These are phyloP conservation scores for Alternaria infectoria DNA, from an alignment of 2,329 filamentous ascomycete species.

Conservation along the genomic window DNA sequence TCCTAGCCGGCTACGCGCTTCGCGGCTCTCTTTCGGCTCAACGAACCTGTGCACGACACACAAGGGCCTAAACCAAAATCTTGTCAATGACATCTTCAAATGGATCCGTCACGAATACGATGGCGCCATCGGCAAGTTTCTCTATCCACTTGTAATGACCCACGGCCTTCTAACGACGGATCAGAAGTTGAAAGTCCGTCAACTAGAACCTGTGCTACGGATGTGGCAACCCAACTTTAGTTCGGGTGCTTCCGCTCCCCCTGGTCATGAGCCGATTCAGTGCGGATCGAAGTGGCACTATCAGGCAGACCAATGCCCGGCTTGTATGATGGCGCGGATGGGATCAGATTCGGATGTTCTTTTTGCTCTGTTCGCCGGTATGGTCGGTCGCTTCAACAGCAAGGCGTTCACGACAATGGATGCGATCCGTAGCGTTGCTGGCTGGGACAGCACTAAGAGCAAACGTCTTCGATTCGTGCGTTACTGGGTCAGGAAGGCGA, in stretches of 20 bases:
- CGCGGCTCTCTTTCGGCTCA: conserved; percentile 14
- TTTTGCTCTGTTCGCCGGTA: conserved; percentile 34
- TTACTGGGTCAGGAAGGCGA: conserved; percentile 30
- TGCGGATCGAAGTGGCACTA: conserved; percentile 25
- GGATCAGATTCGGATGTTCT: conserved; percentile 31
- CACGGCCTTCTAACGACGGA: conserved; percentile 13
- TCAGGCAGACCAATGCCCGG: conserved; percentile 32
- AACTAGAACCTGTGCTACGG: conserved; percentile 37
- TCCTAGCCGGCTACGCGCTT: conserved; percentile 28
- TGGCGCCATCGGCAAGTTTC: conserved; percentile 27
- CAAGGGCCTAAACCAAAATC: conserved; percentile 24
- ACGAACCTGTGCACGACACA: conserved; percentile 32
- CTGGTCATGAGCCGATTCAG: conserved; percentile 21
- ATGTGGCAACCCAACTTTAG: conserved; percentile 34
- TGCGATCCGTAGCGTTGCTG: conserved; percentile 2
- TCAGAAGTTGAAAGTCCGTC: conserved; percentile 25
- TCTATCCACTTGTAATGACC: conserved; percentile 35
- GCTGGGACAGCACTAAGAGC: conserved; percentile 18
- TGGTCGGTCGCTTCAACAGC: conserved; percentile 25
- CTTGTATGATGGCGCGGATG: conserved; percentile 41
- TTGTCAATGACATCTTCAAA: conserved; percentile 31
- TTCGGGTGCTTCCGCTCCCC: conserved; percentile 17
- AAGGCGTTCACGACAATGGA: conserved; percentile 1
- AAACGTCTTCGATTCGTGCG: conserved; percentile 31
- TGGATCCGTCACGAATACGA: conserved; percentile 34